Conservation (phyloP, 2,329 filamentous ascomycete genomes). For the Cucurbitaria berberidis region DNA sequence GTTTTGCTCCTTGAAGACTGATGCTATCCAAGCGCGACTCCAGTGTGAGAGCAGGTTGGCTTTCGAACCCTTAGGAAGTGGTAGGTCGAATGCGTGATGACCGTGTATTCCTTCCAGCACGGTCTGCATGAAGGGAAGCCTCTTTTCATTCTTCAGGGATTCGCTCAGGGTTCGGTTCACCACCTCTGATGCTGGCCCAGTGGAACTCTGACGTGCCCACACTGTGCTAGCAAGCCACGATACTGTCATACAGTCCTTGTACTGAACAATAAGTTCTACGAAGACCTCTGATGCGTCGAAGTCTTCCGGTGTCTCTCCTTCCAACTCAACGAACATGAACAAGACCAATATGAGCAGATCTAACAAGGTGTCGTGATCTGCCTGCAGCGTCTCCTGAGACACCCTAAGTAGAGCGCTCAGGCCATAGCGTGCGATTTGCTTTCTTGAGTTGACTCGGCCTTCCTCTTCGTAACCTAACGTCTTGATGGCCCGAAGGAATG, state of each 20-base stretch:
- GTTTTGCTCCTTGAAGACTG: slow-evolving; percentile 44
- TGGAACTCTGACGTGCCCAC: slow-evolving; percentile 40
- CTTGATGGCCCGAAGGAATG: slow-evolving; percentile 59
- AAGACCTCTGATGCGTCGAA: slow-evolving; percentile 69
- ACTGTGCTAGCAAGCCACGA: slow-evolving; percentile 44
- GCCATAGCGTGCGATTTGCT: slow-evolving; percentile 74
- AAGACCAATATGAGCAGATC: slow-evolving; percentile 83
- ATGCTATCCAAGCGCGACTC: slow-evolving; percentile 54
- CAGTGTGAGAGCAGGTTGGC: slow-evolving; percentile 52
- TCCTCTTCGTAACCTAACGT: slow-evolving; percentile 52
- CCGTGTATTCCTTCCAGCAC: slow-evolving; percentile 46
- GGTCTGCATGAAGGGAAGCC: slow-evolving; percentile 44
- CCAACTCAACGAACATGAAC: slow-evolving; percentile 74
- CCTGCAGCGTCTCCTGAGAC: slow-evolving; percentile 76
- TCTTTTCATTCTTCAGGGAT: slow-evolving; percentile 29
- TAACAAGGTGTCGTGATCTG: slow-evolving; percentile 76
- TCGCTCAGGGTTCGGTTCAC: slow-evolving; percentile 34
- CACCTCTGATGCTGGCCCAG: slow-evolving; percentile 35
- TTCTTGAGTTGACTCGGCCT: slow-evolving; percentile 49
- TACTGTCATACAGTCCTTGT: slow-evolving; percentile 46
- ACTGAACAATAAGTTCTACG: slow-evolving; percentile 62
- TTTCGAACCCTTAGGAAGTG: slow-evolving; percentile 33
- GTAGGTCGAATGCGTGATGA: slow-evolving; percentile 38
- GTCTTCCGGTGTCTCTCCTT: slow-evolving; percentile 71
- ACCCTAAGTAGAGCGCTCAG: slow-evolving; percentile 75